Evolutionary conservation across 2,329 filamentous ascomycete genomes (phyloP).

Genomic region (Aspergillus sergii): DNA sequence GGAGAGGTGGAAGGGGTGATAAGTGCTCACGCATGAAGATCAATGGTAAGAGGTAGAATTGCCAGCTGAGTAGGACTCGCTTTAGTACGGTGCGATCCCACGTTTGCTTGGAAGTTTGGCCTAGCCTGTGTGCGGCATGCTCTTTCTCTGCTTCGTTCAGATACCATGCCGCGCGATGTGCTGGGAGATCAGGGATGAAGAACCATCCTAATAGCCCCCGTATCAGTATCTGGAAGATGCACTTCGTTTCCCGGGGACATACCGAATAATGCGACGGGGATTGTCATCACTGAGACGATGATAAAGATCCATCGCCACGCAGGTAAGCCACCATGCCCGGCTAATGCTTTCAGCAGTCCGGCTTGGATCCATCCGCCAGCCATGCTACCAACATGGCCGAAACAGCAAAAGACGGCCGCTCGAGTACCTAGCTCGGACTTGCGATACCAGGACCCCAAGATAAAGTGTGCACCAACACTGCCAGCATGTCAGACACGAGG

Average conservation of each 20-base stretch:
- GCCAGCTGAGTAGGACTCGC: slow-evolving; percentile 46
- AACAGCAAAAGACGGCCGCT: slow-evolving; percentile 36
- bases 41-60: slow-evolving; percentile 49
- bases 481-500: neutral
- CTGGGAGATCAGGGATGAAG: slow-evolving; percentile 48
- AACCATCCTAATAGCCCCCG: slow-evolving; percentile 40
- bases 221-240: neutral
- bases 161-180: slow-evolving; percentile 46
- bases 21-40: slow-evolving; percentile 47
- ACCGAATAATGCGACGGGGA: slow-evolving; percentile 47
- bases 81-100: slow-evolving; percentile 36
- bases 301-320: slow-evolving; percentile 51
- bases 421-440: slow-evolving; percentile 46
- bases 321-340: slow-evolving; percentile 39
- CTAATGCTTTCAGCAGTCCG: slow-evolving; percentile 40
- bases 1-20: slow-evolving; percentile 3
- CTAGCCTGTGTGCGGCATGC: slow-evolving; percentile 41
- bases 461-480: slow-evolving; percentile 48
- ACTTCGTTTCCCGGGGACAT: neutral
- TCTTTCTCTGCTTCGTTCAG: slow-evolving; percentile 36
- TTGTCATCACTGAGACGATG: slow-evolving; percentile 46
- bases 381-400: slow-evolving; percentile 49
- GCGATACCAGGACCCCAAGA: slow-evolving; percentile 50
- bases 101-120: slow-evolving; percentile 29
- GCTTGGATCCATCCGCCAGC: slow-evolving; percentile 52